Conservation (phyloP, 169 alveolate species). For the Neospora caninum region DNA sequence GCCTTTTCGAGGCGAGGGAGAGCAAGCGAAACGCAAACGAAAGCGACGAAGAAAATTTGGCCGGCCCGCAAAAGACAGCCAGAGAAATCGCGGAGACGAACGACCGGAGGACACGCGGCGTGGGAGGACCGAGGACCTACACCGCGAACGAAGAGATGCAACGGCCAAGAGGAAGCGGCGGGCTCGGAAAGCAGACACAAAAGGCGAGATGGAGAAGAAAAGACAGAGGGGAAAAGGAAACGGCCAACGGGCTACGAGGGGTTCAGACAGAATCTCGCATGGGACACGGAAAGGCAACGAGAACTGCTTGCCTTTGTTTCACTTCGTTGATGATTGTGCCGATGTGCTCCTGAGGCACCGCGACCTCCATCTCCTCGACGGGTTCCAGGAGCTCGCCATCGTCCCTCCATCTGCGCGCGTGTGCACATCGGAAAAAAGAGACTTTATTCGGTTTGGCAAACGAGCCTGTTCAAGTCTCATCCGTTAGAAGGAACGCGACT, state of each 20-base stretch:
- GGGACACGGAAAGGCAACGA: not conserved
- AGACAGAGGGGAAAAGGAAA: not conserved
- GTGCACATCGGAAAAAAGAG: not conserved
- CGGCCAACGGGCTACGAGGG: too few species aligned
- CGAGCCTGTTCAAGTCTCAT: not conserved
- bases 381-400: slow-evolving; percentile 41
- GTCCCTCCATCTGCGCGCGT: slow-evolving; percentile 6
- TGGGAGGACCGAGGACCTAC: too few species aligned
- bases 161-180: not conserved
- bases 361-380: slow-evolving; percentile 31
- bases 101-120: too few species aligned
- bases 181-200: not conserved
- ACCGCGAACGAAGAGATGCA: not conserved
- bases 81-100: too few species aligned
- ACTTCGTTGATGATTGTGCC: slow-evolving; percentile 17
- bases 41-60: too few species aligned
- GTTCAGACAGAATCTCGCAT: too few species aligned
- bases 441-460: too few species aligned
- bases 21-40: too few species aligned
- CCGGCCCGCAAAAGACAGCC: too few species aligned
- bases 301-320: not conserved
- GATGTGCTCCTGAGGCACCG: slow-evolving; percentile 31
- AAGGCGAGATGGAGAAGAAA: not conserved
- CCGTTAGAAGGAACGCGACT: not conserved
- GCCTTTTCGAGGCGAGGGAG: too few species aligned